Base-by-base conservation (phyloP, 495 filamentous ascomycete genomes). In the Penicillium antarcticum region DNA sequence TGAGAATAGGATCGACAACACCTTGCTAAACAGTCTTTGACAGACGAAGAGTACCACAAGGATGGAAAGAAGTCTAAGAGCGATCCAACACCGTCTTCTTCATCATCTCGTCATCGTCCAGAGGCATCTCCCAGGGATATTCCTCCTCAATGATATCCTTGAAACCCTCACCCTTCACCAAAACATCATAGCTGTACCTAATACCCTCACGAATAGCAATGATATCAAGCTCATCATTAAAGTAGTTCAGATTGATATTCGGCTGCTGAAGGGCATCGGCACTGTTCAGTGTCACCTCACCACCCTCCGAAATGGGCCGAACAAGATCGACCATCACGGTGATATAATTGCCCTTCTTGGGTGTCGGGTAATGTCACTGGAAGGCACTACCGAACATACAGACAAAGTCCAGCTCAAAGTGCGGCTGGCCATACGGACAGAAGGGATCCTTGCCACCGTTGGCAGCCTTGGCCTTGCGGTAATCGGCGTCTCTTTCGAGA, bases 321-420 rank as follows among this genome's bases (percentile, higher is more conserved):
- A 83, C 63, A 35, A 85, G 68, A 53, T 85, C 79, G 8, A 84
- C 79, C 50, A 85, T 76, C 5, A 84, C 77, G 2, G 78, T 83
- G 31, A 83, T 55, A 40, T 63, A 70, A 47, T 73, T 72, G 5
- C 80, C 79, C n/a, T 56, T 33, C 0, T 61, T 53, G 4, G 80
- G 80, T 0, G 64, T 62, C 0, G 78, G 79, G 53, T 75, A 76
- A 57, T 85, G 80, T 79, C 79, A 83, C 60, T 83, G 81, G 76
- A 84, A 84, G 9, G 80, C 79, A 45, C 69, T 71, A 24, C 71
- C 63, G 56, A 83, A 83, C 67, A 83, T 74, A 39, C 72, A 66
- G 37, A 85, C 75, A 45, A 84, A 85, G 60, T 84, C 81, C 42
- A 86, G 72, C 66, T 85, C 80, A 56, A 85, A 84, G 55, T 85